phyloP scores from a whole-genome alignment of 2,329 filamentous ascomycete genomes.

The Domatiomyces globalis region DNA sequence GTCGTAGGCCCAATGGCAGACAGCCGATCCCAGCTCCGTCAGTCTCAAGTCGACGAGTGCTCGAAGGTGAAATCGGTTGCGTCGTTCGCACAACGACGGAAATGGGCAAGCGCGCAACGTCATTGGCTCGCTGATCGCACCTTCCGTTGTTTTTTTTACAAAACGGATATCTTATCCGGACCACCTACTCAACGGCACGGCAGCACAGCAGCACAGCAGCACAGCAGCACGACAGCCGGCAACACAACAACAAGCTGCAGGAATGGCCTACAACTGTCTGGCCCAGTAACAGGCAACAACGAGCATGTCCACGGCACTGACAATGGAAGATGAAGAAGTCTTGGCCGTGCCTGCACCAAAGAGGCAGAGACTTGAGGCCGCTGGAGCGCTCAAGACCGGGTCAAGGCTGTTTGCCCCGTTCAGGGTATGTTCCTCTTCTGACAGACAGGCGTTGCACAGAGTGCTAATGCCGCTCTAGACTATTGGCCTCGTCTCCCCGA shows the following conservation, averaged over 20 bases:
- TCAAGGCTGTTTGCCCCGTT: slow-evolving; percentile 89
- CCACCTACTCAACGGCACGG: not conserved
- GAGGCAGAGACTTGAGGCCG: slow-evolving; percentile 53
- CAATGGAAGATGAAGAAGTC: slow-evolving; percentile 25
- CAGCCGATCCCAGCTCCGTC: not conserved
- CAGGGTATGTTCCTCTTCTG: slow-evolving; percentile 42
- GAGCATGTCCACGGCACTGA: not conserved
- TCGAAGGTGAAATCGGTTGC: not conserved
- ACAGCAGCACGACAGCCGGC: too few species aligned
- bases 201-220: too few species aligned
- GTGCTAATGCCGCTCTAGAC: slow-evolving; percentile 43
- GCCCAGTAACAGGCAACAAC: not conserved
- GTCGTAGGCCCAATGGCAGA: not conserved
- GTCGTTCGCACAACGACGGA: not conserved
- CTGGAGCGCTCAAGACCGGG: slow-evolving; percentile 29
- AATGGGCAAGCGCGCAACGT: not conserved
- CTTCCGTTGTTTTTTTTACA: not conserved
- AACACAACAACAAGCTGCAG: not conserved
- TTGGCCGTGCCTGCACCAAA: slow-evolving; percentile 54
- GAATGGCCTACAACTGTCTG: not conserved
- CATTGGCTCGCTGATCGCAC: not conserved
- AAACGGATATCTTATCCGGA: not conserved
- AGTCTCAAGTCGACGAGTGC: not conserved
- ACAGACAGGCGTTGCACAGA: not conserved
- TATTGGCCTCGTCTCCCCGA: slow-evolving; percentile 83